These are phyloP conservation scores for Penicillium griseofulvum DNA, from an alignment of 2,329 filamentous ascomycete species.

Conservation along the genomic window DNA sequence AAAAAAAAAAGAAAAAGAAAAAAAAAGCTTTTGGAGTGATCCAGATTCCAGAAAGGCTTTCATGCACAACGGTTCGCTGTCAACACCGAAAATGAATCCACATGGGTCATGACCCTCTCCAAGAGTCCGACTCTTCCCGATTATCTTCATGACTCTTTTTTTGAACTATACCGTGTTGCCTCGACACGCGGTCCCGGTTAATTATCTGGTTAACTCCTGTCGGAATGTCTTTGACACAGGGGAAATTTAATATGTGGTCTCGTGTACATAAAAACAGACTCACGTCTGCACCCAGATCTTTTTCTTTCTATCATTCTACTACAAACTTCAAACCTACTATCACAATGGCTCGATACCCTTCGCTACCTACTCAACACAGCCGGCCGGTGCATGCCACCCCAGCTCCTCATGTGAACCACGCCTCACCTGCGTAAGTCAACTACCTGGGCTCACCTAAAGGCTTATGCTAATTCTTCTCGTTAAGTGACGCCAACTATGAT, in stretches of 20 bases:
- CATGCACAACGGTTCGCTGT: constrained; percentile 27
- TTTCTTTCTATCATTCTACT: constrained; percentile 20
- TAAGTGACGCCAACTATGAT: constrained; percentile 49
- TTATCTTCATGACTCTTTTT: constrained; percentile 20
- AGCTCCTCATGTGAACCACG: constrained; percentile 29
- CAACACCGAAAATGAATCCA: constrained; percentile 27
- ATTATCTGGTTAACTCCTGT: constrained; percentile 45
- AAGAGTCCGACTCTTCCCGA: constrained; percentile 32
- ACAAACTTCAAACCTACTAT: constrained; percentile 19
- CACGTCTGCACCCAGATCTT: constrained; percentile 20
- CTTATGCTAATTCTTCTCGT: neutral
- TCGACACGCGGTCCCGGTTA: constrained; percentile 21
- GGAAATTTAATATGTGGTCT: constrained; percentile 31
- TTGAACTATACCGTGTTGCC: constrained; percentile 21
- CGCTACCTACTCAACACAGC: constrained; percentile 32
- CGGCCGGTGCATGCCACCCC: constrained; percentile 38
- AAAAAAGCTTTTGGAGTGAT: constrained; percentile 23
- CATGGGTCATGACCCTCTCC: constrained; percentile 16
- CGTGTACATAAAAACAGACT: constrained; percentile 34
- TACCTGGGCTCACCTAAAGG: too few relatives aligned
- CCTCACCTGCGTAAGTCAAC: constrained; percentile 33
- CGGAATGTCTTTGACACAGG: constrained; percentile 37
- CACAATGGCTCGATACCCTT: constrained; percentile 35
- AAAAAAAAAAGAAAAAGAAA: constrained; percentile 12
- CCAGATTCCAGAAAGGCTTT: constrained; percentile 20